phyloP scores from a whole-genome alignment of 192 early-diverging fungal genomes.

The Coemansia sp. region DNA sequence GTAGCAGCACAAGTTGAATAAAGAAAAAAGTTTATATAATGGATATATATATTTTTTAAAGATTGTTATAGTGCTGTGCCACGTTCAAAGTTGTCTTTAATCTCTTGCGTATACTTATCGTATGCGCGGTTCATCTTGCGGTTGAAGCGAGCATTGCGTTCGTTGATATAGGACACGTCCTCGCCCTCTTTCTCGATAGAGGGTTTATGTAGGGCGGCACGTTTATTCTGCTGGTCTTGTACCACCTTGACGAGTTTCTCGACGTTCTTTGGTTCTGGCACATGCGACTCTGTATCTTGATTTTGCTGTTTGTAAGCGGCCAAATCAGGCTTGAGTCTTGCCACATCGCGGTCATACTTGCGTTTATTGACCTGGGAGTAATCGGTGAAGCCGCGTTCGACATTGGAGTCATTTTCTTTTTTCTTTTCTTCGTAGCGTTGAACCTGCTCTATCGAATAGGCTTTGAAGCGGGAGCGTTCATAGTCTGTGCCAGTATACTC shows the following conservation, averaged over 20 bases:
- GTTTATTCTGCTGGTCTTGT: conserved; percentile 73
- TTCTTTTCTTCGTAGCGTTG: conserved; percentile 79
- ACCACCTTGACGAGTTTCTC: conserved; percentile 73
- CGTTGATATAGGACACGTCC: conserved; percentile 96
- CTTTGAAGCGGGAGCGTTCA: conserved; percentile 80
- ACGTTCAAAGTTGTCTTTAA: conserved; percentile 85
- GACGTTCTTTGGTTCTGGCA: conserved; percentile 68
- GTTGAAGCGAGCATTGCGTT: conserved; percentile 94
- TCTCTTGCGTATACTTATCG: conserved; percentile 94
- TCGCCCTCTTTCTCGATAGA: conserved; percentile 71
- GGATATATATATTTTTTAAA: background rate
- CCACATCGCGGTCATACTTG: conserved; percentile 83
- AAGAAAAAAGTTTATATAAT: background rate
- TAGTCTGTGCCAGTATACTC: conserved; percentile 78
- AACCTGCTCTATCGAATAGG: conserved; percentile 85
- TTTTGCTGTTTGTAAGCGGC: conserved; percentile 68
- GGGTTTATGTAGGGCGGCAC: conserved; percentile 58
- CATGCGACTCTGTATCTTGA: conserved; percentile 32
- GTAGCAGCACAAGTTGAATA: background rate
- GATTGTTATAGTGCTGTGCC: conserved; percentile 72
- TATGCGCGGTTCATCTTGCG: conserved; percentile 95
- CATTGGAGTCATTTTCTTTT: conserved; percentile 49
- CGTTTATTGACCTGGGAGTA: conserved; percentile 84
- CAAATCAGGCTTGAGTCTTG: conserved; percentile 86
- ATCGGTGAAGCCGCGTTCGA: conserved; percentile 84